These are phyloP conservation scores for Crassisporium funariophilum DNA, from an alignment of 768 basidiomycete genomes.

Conservation along the genomic window DNA sequence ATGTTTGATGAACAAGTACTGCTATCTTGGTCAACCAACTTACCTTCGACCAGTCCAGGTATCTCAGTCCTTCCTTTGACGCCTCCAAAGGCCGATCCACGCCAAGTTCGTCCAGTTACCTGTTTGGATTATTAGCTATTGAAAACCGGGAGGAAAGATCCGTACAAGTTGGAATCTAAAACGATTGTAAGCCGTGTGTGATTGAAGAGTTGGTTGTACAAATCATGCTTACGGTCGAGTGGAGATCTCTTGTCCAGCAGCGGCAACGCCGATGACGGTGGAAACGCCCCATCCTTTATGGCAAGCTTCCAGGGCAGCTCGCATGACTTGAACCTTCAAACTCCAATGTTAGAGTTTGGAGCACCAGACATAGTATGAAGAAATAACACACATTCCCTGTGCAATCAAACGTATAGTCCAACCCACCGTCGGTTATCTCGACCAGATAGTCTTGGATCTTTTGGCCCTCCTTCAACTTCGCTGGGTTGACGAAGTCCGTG, in stretches of 20 bases:
- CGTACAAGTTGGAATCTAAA: constrained; percentile 56
- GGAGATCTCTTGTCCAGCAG: constrained; percentile 93
- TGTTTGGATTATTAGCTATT: constrained; percentile 28
- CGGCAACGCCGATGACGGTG: constrained; percentile 95
- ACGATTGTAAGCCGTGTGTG: neutral
- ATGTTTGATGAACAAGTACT: constrained; percentile 4
- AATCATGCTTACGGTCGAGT: constrained; percentile 71
- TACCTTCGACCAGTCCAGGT: constrained; percentile 90
- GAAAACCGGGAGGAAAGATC: constrained; percentile 9
- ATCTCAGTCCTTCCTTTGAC: constrained; percentile 97
- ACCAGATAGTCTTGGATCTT: constrained; percentile 88
- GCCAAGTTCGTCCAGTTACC: constrained; percentile 90
- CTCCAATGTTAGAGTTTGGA: neutral
- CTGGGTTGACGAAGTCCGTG: constrained; percentile 91
- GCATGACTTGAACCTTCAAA: constrained; percentile 86
- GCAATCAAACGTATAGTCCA: constrained; percentile 96
- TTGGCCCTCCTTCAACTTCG: constrained; percentile 69
- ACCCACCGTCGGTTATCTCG: constrained; percentile 93
- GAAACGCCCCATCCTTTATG: constrained; percentile 99
- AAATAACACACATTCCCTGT: constrained; percentile 74
- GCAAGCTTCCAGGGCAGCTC: constrained; percentile 94
- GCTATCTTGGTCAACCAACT: neutral
- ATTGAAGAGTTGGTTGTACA: constrained; percentile 2
- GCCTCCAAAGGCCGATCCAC: constrained; percentile 94
- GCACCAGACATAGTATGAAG: neutral